These are phyloP conservation scores for Globisporangium emineosum DNA, from an alignment of 352 stramenopile genomes.

Conservation along the genomic window DNA sequence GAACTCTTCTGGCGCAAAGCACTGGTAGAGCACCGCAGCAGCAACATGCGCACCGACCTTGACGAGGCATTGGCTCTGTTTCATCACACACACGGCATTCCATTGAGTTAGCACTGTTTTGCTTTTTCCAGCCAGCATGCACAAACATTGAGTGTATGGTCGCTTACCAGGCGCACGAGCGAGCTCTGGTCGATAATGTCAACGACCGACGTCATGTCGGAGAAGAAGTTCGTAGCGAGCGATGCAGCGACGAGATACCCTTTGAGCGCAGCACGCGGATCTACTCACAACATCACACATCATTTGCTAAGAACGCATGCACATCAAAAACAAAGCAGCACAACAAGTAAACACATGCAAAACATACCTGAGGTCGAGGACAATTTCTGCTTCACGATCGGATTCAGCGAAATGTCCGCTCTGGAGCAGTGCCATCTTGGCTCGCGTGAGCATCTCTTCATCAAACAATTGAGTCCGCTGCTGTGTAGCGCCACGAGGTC, in stretches of 20 bases:
- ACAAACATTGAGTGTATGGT: not conserved
- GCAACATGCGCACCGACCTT: slow-evolving; percentile 79
- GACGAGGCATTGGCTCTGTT: slow-evolving; percentile 79
- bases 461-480: slow-evolving; percentile 44
- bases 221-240: slow-evolving; percentile 81
- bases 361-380: slow-evolving; percentile 50
- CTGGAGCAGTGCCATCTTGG: slow-evolving; percentile 75
- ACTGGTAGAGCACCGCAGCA: slow-evolving; percentile 84
- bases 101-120: not conserved
- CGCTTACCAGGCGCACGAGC: slow-evolving; percentile 67
- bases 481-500: slow-evolving; percentile 63
- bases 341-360: not conserved
- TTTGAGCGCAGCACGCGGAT: slow-evolving; percentile 61
- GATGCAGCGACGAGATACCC: slow-evolving; percentile 74
- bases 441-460: slow-evolving; percentile 62
- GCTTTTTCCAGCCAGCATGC: not conserved
- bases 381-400: slow-evolving; percentile 66
- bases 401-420: slow-evolving; percentile 68
- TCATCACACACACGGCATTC: not conserved
- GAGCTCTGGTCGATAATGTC: slow-evolving; percentile 84
- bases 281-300: slow-evolving; percentile 27
- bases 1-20: slow-evolving; percentile 71
- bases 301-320: not conserved
- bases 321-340: slow-evolving; percentile 5
- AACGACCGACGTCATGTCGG: slow-evolving; percentile 60